These are phyloP conservation scores for Boletus rubroflammeus DNA, from an alignment of 768 basidiomycete species.

Conservation along the genomic window DNA sequence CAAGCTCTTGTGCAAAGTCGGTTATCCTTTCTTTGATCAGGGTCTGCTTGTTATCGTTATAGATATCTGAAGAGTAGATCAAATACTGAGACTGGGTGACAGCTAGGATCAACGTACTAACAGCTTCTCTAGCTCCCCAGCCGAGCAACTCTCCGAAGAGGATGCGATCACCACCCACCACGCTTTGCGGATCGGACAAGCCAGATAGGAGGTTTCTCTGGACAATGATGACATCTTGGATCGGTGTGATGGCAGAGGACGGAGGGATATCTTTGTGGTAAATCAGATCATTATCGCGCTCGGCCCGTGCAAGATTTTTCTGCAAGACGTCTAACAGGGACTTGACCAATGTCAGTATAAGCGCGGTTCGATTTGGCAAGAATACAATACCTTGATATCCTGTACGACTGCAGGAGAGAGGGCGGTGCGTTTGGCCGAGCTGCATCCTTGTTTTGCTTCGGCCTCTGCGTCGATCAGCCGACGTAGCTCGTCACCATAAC, in stretches of 20 bases:
- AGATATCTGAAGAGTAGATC: constrained; percentile 56
- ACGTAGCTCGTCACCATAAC: constrained; percentile 86
- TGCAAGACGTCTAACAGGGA: constrained; percentile 72
- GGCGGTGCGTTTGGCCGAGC: constrained; percentile 58
- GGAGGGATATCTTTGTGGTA: constrained; percentile 89
- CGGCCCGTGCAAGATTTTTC: constrained; percentile 63
- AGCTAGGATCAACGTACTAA: constrained; percentile 52
- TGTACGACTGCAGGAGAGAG: constrained; percentile 62
- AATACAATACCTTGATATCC: constrained; percentile 65
- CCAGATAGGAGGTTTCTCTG: constrained; percentile 53
- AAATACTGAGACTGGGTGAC: not conserved
- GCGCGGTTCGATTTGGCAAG: not conserved
- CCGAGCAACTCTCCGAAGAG: constrained; percentile 75
- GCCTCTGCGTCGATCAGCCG: constrained; percentile 66
- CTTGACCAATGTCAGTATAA: constrained; percentile 37
- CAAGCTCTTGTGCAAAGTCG: constrained; percentile 57
- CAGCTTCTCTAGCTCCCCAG: constrained; percentile 86
- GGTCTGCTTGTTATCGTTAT: constrained; percentile 73
- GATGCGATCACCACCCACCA: constrained; percentile 50
- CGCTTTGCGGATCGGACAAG: constrained; percentile 53
- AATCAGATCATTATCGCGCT: constrained; percentile 92
- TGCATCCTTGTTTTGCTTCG: constrained; percentile 68
- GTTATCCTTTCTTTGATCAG: constrained; percentile 67
- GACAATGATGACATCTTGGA: constrained; percentile 66
- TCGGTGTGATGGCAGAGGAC: constrained; percentile 57